A percentile compares a stretch with the other conserved stretches of the same genome.
phyloP scores from a whole-genome alignment of 129 eudicot species.

The Flaveria sonorensis region DNA sequence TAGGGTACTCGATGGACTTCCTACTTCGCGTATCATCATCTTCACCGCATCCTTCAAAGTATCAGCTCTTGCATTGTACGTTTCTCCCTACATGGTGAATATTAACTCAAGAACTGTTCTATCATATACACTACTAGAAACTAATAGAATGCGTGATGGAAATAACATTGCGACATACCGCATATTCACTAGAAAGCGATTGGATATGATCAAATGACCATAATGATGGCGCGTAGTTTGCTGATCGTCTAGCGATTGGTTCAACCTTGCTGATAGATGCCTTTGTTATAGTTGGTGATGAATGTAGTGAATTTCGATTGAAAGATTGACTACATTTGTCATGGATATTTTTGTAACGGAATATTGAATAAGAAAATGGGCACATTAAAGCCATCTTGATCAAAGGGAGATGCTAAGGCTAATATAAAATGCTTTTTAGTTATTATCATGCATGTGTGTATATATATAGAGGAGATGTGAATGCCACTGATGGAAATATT shows the following conservation, averaged over 20 bases:
- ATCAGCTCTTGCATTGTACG: no score
- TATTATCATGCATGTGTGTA: background rate
- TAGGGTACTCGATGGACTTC: background rate
- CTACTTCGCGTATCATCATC: background rate
- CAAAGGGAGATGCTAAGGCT: no score
- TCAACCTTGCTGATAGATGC: background rate
- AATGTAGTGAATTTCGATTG: background rate
- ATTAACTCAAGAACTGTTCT: no score
- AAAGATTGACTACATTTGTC: no score
- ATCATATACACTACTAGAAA: no score
- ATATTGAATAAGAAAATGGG: no score
- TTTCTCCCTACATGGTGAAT: no score
- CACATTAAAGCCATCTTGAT: no score
- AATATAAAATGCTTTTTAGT: background rate
- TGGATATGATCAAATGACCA: background rate
- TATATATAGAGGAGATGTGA: background rate
- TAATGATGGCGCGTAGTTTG: slow-evolving; percentile 1
- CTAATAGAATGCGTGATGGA: background rate
- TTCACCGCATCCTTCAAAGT: slow-evolving; percentile 18
- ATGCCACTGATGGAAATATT: no score
- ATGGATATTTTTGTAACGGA: no score
- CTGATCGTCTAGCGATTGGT: background rate
- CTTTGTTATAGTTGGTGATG: background rate
- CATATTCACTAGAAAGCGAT: background rate
- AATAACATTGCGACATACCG: background rate